Percentiles rank a stretch among this genome's conserved stretches.
These are phyloP conservation scores for Solanum boliviense DNA, from an alignment of 257 asterid species.

Conservation along the genomic window DNA sequence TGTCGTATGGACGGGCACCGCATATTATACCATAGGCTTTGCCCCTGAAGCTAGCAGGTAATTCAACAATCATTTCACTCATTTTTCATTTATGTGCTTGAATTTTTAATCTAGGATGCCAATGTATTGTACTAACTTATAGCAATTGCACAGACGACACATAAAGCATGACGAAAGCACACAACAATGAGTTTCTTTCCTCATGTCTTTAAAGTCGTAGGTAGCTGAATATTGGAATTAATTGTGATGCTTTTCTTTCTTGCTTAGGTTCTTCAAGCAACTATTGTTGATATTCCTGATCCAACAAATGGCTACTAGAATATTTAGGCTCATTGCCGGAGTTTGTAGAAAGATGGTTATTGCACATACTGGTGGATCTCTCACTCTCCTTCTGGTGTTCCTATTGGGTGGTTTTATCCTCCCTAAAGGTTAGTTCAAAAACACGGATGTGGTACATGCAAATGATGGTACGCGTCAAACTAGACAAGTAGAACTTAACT, in stretches of 20 bases:
- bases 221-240: neutral
- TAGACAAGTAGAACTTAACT: no score
- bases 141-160: neutral
- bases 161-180: neutral
- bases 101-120: neutral
- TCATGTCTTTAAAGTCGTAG: neutral
- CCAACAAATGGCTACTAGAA: constrained; percentile 57
- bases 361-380: constrained; percentile 48
- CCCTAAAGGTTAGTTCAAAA: constrained; percentile 36
- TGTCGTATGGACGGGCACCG: constrained; percentile 38
- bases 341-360: constrained; percentile 49
- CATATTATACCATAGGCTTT: constrained; percentile 56
- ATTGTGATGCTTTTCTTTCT: neutral
- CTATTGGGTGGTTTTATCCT: constrained; percentile 64
- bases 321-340: constrained; percentile 42
- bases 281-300: constrained; percentile 30
- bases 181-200: neutral
- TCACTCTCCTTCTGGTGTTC: constrained; percentile 36
- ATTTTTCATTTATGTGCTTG: neutral
- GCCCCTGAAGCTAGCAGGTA: constrained; percentile 57
- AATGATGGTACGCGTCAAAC: neutral
- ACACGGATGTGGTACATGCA: neutral
- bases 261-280: constrained; percentile 49
- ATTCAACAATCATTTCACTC: constrained; percentile 45
- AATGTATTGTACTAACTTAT: neutral